Percentiles rank a stretch among this genome's conserved stretches.
phyloP scores from a whole-genome alignment of 805 yeast species.

The Kurtzmaniella cleridarum region DNA sequence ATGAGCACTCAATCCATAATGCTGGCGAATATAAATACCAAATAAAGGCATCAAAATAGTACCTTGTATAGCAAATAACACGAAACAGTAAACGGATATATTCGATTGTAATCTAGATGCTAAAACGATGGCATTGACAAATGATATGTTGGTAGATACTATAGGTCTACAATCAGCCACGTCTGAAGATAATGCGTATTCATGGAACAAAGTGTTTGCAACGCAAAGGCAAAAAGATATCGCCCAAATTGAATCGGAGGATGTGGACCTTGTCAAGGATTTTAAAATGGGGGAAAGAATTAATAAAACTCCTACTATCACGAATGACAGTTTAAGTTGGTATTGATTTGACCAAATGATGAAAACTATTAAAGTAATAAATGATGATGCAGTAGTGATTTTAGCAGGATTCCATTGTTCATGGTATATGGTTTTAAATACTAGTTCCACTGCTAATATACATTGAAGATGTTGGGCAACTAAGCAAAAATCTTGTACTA shows the following conservation, averaged over 20 bases:
- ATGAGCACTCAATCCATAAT: slow-evolving; percentile 20
- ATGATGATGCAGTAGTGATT: slow-evolving; percentile 28
- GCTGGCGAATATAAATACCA: slow-evolving; percentile 51
- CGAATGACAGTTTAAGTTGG: slow-evolving; percentile 54
- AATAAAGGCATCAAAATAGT: slow-evolving; percentile 71
- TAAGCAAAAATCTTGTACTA: slow-evolving; percentile 68
- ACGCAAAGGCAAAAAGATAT: slow-evolving; percentile 74
- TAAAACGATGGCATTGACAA: slow-evolving; percentile 81
- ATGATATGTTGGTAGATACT: slow-evolving; percentile 73
- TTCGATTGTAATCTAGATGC: slow-evolving; percentile 82
- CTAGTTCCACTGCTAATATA: slow-evolving; percentile 56
- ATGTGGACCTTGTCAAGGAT: slow-evolving; percentile 80
- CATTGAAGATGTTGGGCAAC: slow-evolving; percentile 62
- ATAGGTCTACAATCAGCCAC: slow-evolving; percentile 38
- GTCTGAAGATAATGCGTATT: slow-evolving; percentile 45
- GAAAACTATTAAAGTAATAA: slow-evolving; percentile 29
- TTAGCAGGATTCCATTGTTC: slow-evolving; percentile 44
- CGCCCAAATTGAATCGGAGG: slow-evolving; percentile 95
- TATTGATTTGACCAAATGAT: slow-evolving; percentile 17
- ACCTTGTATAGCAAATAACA: slow-evolving; percentile 64
- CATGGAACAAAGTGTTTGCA: slow-evolving; percentile 61
- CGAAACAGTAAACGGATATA: slow-evolving; percentile 75
- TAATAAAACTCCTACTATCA: slow-evolving; percentile 65
- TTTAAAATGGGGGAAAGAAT: slow-evolving; percentile 86
- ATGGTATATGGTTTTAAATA: slow-evolving; percentile 59